Evolutionary conservation across 179 eudicot genomes (phyloP), one percentile per base, ranked within the genome.

Genomic region (Carnegiea gigantea): DNA sequence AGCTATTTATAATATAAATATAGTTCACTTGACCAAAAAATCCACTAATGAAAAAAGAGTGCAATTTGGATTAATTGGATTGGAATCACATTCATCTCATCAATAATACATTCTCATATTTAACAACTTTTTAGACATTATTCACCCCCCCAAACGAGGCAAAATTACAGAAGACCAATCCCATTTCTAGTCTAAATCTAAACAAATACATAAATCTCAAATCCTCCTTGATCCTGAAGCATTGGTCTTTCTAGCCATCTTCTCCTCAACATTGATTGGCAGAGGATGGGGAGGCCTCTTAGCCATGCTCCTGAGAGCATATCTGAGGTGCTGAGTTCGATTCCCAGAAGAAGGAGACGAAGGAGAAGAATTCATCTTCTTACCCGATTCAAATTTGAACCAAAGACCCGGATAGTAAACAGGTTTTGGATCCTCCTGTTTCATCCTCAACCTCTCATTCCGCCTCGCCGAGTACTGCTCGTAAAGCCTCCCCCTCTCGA

Each of bases 401-500:
- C 88, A 87, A 8, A 91, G 93, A 36, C 92, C 92, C 12, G 89
- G 86, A 84, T 85, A 86, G 36, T 86, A 88, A 2, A 44, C 84
- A 5, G 86, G 81, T 83, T 83, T 87, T 40, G 88, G 87, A 75
- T 88, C 92, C 77, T 82, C 88, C 83, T 79, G 89, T 86, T 91
- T 95, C 79, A 89, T 89, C 89, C 83, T 89, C 71, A 95, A 83
- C 89, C 93, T 91, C 89, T 95, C 98, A 12, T 95, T 93, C 74
- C 98, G 92, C 77, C 94, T 93, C 0, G 92, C 97, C 3, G 88
- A 81, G 76, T 95, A 95, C 83, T 85, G 92, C 0, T 95, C 94
- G 78, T 95, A 95, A 33, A 91, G 88, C 59, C 88, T 82, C 6
- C 98, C 98, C 79, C 98, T 87, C 72, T 89, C 92, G 68, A 94